phyloP scores from a whole-genome alignment of 768 basidiomycete genomes.

The Trametes cingulata region DNA sequence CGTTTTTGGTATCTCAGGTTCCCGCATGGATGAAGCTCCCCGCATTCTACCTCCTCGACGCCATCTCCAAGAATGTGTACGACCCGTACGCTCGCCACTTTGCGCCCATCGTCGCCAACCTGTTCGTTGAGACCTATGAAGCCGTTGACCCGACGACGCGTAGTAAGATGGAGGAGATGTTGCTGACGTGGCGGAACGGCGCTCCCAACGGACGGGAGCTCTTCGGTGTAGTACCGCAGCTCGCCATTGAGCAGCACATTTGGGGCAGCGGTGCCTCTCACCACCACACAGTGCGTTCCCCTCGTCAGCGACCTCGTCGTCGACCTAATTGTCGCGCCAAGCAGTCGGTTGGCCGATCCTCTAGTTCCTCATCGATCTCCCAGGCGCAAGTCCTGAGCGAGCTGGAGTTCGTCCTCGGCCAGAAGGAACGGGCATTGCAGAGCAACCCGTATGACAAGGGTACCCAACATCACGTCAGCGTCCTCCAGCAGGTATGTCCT shows the following conservation, averaged over 20 bases:
- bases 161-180: conserved; percentile 97
- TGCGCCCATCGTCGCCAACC: conserved; percentile 72
- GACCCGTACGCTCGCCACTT: conserved; percentile 90
- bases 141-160: conserved; percentile 83
- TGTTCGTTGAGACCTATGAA: conserved; percentile 87
- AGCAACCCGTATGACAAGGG: conserved; percentile 70
- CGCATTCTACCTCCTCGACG: conserved; percentile 92
- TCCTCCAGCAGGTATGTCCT: conserved; percentile 75
- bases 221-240: conserved; percentile 79
- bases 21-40: conserved; percentile 90
- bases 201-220: conserved; percentile 79
- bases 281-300: conserved; percentile 40
- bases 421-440: conserved; percentile 76
- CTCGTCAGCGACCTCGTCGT: neutral
- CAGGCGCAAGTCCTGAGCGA: conserved; percentile 82
- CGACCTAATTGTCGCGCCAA: neutral
- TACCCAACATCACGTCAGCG: conserved; percentile 70
- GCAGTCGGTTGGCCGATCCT: conserved; percentile 21
- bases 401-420: conserved; percentile 76
- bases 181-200: conserved; percentile 91
- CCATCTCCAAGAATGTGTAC: conserved; percentile 95
- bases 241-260: conserved; percentile 80
- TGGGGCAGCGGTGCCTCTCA: conserved; percentile 61
- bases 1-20: conserved; percentile 55
- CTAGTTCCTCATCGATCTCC: conserved; percentile 52